phyloP scores from a whole-genome alignment of 78 protist species.

The Creolimax fragrantissima region DNA sequence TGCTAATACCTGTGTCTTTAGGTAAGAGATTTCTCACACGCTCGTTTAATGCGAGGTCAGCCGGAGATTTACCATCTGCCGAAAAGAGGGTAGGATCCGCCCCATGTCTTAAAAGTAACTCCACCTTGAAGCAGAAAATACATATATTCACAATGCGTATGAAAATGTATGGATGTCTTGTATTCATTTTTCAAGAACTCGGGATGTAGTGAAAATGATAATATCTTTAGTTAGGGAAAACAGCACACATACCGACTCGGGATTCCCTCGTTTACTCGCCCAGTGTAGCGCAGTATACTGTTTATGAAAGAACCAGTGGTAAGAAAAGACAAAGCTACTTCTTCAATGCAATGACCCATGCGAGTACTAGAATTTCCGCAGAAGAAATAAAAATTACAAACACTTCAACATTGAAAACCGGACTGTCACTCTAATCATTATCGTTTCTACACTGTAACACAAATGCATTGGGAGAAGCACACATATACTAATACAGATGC shows the following conservation, averaged over 20 bases:
- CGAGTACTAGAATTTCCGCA: neutral
- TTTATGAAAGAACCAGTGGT: neutral
- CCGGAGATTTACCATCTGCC: neutral
- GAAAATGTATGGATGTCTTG: too few species aligned
- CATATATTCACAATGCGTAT: too few species aligned
- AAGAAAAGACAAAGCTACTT: neutral
- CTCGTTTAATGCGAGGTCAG: neutral
- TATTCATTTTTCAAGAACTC: neutral
- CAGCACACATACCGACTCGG: neutral
- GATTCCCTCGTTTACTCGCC: neutral
- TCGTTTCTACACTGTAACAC: too few species aligned
- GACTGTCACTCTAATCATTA: too few species aligned
- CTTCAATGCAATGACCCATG: neutral
- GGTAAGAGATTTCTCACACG: neutral
- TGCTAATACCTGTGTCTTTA: neutral
- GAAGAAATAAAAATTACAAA: neutral
- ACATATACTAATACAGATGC: neutral
- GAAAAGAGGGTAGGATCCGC: neutral
- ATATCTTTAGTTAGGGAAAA: neutral
- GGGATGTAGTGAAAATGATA: neutral
- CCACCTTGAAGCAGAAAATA: neutral
- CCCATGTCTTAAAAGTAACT: neutral
- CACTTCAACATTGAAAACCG: neutral
- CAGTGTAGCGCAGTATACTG: neutral
- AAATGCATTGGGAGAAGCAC: neutral